phyloP scores from a whole-genome alignment of 345 rosid genomes.

The Aegle marmelos region DNA sequence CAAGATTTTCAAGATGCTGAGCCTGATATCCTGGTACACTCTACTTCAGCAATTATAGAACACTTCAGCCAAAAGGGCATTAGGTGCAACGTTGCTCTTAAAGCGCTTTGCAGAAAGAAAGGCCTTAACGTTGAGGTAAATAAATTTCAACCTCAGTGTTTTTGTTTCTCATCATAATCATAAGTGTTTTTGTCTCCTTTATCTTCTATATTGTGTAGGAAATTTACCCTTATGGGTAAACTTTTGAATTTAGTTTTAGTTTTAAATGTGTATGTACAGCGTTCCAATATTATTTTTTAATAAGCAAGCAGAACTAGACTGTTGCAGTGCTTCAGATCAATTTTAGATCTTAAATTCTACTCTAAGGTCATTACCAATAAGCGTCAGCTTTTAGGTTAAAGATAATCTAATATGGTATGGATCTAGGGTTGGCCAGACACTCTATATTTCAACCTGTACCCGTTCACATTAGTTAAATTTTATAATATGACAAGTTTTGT shows the following conservation, averaged over 20 bases:
- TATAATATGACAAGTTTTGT: too few species aligned
- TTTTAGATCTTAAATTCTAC: not conserved
- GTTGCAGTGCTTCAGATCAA: not conserved
- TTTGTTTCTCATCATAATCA: not conserved
- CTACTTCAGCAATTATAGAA: slow-evolving; percentile 61
- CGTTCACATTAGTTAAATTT: too few species aligned
- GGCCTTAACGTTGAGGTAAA: slow-evolving; percentile 78
- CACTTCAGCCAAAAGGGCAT: slow-evolving; percentile 63
- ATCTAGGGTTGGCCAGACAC: not conserved
- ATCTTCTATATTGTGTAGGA: not conserved
- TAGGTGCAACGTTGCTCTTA: slow-evolving; percentile 56
- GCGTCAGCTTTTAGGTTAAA: not conserved
- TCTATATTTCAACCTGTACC: too few species aligned
- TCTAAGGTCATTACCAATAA: not conserved
- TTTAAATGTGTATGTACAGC: not conserved
- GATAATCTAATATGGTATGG: not conserved
- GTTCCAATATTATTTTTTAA: not conserved
- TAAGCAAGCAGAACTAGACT: not conserved
- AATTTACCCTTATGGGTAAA: not conserved
- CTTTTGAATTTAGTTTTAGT: not conserved
- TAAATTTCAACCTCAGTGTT: not conserved
- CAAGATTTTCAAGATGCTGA: slow-evolving; percentile 93
- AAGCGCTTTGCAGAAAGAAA: slow-evolving; percentile 89
- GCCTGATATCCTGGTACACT: slow-evolving; percentile 74
- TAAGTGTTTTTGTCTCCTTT: not conserved